Percentiles rank a stretch among this genome's conserved stretches.
These are phyloP conservation scores for Cutaneotrichosporon cutaneum DNA, from an alignment of 1,284 basidiomycete genomes.

Conservation along the genomic window DNA sequence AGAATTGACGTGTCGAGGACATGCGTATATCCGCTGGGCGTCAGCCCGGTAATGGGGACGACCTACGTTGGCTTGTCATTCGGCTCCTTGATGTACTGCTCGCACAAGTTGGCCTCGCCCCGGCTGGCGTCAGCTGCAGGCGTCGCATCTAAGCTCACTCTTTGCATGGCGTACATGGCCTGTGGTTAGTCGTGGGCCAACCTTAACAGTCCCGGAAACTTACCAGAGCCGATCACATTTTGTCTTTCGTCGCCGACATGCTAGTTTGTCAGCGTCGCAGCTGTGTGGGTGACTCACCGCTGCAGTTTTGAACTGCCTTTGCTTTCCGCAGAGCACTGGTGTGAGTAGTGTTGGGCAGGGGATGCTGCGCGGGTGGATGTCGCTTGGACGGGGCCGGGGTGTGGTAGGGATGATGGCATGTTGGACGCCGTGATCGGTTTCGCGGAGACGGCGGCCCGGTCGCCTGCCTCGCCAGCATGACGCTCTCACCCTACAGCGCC, in stretches of 20 bases:
- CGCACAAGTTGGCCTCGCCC: constrained; percentile 26
- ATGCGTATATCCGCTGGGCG: constrained; percentile 31
- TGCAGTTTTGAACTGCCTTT: constrained; percentile 26
- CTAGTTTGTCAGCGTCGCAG: constrained; percentile 7
- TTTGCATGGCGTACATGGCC: constrained; percentile 27
- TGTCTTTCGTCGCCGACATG: constrained; percentile 25
- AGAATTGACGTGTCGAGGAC: constrained; percentile 29
- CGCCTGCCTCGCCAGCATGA: too few relatives aligned
- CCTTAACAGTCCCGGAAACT: not conserved
- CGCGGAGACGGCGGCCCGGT: too few relatives aligned
- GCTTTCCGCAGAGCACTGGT: constrained; percentile 20
- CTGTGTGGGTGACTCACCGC: constrained; percentile 16
- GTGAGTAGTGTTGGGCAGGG: not conserved
- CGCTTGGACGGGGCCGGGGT: too few relatives aligned
- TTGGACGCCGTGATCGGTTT: not conserved
- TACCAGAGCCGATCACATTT: constrained; percentile 25
- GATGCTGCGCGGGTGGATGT: not conserved
- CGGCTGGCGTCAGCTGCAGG: constrained; percentile 7
- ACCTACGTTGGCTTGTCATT: constrained; percentile 25
- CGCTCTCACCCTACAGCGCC: not conserved
- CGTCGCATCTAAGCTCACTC: constrained; percentile 4
- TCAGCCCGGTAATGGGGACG: constrained; percentile 9
- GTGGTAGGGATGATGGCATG: not conserved
- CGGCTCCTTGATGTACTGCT: constrained; percentile 26
- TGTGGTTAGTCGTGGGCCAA: not conserved